Base-by-base conservation (phyloP, 208 protist genomes). In the Endotrypanum monterogeii region DNA sequence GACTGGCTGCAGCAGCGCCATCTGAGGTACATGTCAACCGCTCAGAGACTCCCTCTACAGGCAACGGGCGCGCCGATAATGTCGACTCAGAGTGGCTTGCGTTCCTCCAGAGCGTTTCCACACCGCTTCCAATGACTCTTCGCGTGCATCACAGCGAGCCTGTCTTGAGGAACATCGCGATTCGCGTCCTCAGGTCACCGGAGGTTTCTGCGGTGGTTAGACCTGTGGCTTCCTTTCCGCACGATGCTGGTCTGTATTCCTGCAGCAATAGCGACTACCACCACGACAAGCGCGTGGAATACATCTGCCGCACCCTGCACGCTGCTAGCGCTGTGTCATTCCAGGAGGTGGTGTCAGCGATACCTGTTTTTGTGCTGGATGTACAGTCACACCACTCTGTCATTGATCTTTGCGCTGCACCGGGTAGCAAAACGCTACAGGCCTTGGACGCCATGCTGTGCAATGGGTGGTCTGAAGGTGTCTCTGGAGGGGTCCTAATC, bases 371-470 rank as follows among this genome's bases (percentile, higher is more conserved):
- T 11, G 91, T 90, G 51, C 87, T 95, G 8, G 88, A 89, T 54
- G 80, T 91, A 58, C 81, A 89, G 68, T 89, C 92, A 37, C 80
- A 96, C 51, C 91, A 96, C 80, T 76, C 73, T 37, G 89, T 97
- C 57, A 78, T 98, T 4, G 95, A 98, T 74, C 83, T 97, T 77
- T 98, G 95, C 82, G 92, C 93, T 14, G 95, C 95, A 20, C 95
- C 95, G n/a, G 95, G 93, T 14, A 97, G 92, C 70, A 98, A 98
- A 71, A 93, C 93, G 32, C 78, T 98, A 61, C 95, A 98, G 81
- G 75, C 83, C 23, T 82, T 97, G 35, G 95, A 98, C 79, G 82
- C 61, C 25, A 95, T 97, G 87, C 78, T 96, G 44, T 30, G 80
- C 39, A 62, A 82, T 50, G 89, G 86, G 14, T 87, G 82, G 82